Conservation (phyloP, 768 basidiomycete genomes). For the Cystobasidium onofrii region DNA sequence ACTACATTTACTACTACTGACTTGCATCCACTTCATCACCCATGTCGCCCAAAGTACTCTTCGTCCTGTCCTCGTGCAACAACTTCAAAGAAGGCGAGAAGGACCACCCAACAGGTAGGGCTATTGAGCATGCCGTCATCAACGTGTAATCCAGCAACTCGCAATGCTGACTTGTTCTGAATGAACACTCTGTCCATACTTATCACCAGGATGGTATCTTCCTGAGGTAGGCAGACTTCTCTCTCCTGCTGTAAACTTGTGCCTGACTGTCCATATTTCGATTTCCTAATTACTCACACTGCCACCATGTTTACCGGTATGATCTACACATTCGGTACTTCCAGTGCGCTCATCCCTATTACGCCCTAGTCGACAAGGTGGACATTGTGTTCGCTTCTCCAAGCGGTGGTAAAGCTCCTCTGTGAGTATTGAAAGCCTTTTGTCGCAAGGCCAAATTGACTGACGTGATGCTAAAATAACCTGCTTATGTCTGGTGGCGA, state of each 20-base stretch:
- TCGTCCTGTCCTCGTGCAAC: slow-evolving; percentile 10
- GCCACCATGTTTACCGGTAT: too few species aligned
- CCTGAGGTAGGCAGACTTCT: neutral
- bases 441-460: too few species aligned
- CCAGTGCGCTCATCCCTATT: slow-evolving; percentile 64
- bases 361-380: slow-evolving; percentile 48
- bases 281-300: too few species aligned
- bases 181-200: too few species aligned
- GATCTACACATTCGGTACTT: too few species aligned
- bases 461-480: too few species aligned
- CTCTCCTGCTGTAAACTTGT: neutral
- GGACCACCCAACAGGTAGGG: neutral
- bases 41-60: slow-evolving; percentile 2
- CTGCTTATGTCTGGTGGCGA: too few species aligned
- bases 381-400: slow-evolving; percentile 30
- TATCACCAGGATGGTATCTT: slow-evolving; percentile 8
- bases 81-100: slow-evolving; percentile 5
- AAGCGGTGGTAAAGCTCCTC: slow-evolving; percentile 60
- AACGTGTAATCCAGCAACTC: neutral
- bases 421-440: neutral
- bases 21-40: neutral
- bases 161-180: too few species aligned
- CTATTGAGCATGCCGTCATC: neutral
- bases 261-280: too few species aligned
- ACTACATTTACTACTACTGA: neutral